phyloP scores from a whole-genome alignment of 495 filamentous ascomycete species.

The Jackrogersella minutella region DNA sequence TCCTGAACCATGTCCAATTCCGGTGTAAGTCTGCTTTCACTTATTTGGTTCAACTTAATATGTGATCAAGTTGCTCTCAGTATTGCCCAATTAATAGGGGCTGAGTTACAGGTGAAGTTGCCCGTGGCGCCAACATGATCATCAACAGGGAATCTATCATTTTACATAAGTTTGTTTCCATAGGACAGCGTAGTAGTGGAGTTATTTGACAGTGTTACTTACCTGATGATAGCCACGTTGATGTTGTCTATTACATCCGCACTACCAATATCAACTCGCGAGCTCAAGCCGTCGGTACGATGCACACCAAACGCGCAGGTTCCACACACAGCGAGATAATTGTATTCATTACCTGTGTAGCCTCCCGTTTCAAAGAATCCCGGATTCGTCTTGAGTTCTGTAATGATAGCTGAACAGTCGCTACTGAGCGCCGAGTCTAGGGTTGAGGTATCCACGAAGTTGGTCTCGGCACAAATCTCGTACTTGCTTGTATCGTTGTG shows the following conservation, averaged over 20 bases:
- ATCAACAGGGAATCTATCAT: conserved; percentile 4
- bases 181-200: too few species aligned
- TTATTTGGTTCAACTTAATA: background rate
- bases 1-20: too few species aligned
- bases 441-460: conserved; percentile 19
- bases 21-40: too few species aligned
- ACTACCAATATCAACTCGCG: conserved; percentile 25
- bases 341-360: conserved; percentile 6
- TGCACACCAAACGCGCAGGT: conserved; percentile 34
- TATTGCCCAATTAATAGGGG: conserved; percentile 28
- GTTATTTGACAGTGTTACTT: background rate
- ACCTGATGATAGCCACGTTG: conserved; percentile 16
- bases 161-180: too few species aligned
- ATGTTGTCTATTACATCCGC: conserved; percentile 33
- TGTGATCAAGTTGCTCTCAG: conserved; percentile 2
- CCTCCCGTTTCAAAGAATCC: conserved; percentile 31
- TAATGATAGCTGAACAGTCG: conserved; percentile 28
- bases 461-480: conserved; percentile 38
- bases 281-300: conserved; percentile 18
- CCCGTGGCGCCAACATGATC: conserved; percentile 27
- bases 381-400: background rate
- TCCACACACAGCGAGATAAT: conserved; percentile 15
- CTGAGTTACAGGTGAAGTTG: conserved; percentile 20
- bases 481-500: conserved; percentile 5
- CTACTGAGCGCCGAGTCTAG: conserved; percentile 15